Base-by-base conservation (phyloP, 1,284 basidiomycete genomes). In the Cystobasidiaceae sp. region DNA sequence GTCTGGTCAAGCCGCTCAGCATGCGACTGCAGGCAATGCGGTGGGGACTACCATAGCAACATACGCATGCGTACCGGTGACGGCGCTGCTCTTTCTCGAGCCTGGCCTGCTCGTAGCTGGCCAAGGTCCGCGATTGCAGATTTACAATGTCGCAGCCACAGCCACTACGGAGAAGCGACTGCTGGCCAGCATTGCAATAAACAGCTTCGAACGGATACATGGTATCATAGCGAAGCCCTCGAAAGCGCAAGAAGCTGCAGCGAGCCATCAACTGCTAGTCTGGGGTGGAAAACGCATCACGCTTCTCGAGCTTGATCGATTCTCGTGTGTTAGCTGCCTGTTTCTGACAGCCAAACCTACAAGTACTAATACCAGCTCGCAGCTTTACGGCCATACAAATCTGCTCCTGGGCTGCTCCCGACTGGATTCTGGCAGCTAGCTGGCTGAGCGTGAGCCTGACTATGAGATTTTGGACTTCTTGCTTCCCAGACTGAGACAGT, bases 401-500 rank as follows among this genome's bases (percentile, higher is more conserved):
- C 23, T 1, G 13, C 27, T 33, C 46, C 28, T 64, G 51, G 61
- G 30, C 27, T 8, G 34, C 51, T 4, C 13, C 27, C 21, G 61
- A 64, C 41, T 64, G 61, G 61, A 28, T 64, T 33, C 52, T 64
- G 15, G 48, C 51, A 7, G 61, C 25, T 56, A n/a, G 23, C 23
- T 55, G 51, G 30, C 13, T 64, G 23, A n/a, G 41, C 0, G 61
- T 64, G 11, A 55, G 61, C 25, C 15, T n/a, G 37, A 27, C 13
- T 23, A 28, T 30, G 23, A 9, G 13, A 25, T 13, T 15, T 17
- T 6, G 11, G 4, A 46, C 44, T n/a, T n/a, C 44, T 11, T 17
- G 21, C 44, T 21, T 11, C 11, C 13, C 19, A 8, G 3, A 25
- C 13, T 27, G 50, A 15, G 50, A 33, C 4, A n/a, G n/a, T 39